Conservation (phyloP, 129 eudicot species). For the Gnaphalium uliginosum region DNA sequence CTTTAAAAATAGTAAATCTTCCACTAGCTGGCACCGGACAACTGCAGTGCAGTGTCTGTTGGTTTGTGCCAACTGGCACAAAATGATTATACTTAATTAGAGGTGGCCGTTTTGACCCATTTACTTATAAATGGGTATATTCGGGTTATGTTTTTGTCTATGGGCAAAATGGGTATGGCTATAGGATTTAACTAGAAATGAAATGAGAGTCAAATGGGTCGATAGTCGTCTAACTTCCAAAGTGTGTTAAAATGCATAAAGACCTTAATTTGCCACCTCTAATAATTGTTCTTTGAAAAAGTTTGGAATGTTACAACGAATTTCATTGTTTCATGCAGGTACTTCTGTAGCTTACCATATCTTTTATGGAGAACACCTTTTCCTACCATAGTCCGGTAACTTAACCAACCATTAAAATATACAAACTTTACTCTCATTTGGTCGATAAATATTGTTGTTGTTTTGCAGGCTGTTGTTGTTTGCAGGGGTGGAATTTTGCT, state of each 20-base stretch:
- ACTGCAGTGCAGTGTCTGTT: not conserved
- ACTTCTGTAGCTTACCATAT: slow-evolving; percentile 82
- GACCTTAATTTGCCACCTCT: not conserved
- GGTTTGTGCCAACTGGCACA: not conserved
- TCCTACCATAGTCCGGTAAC: slow-evolving; percentile 67
- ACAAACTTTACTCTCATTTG: not conserved
- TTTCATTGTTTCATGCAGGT: slow-evolving; percentile 58
- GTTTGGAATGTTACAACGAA: not conserved
- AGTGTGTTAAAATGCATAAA: not conserved
- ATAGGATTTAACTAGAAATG: too few relatives aligned
- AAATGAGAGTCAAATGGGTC: not conserved
- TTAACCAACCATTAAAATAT: slow-evolving; percentile 9
- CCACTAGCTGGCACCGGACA: not conserved
- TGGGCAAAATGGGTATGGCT: not conserved
- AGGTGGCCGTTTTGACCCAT: not conserved
- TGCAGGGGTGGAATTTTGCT: slow-evolving; percentile 66
- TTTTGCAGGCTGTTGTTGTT: slow-evolving; percentile 69
- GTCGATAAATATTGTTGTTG: not conserved
- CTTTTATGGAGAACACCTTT: slow-evolving; percentile 86
- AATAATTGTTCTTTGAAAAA: not conserved
- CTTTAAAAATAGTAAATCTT: not conserved
- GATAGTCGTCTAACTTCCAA: not conserved
- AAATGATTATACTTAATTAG: not conserved
- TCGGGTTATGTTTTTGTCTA: not conserved
- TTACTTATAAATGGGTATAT: not conserved